A percentile compares a stretch with the other conserved stretches of the same genome.
Evolutionary conservation across 129 eudicot species (phyloP).

Genomic region (Kitagawia praeruptora): DNA sequence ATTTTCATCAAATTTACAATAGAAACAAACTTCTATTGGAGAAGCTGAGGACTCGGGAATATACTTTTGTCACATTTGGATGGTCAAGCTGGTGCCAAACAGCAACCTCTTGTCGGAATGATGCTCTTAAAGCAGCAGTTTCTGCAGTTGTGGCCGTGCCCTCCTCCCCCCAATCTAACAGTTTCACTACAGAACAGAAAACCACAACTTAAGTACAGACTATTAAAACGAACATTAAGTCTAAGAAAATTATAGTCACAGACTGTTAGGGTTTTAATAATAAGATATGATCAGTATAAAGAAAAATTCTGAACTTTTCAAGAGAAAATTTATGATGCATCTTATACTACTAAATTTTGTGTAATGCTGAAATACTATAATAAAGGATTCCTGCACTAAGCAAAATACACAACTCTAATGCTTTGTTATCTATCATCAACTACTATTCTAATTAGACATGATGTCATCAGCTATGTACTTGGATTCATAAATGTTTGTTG

Average conservation of each 20-base stretch:
- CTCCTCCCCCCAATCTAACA: slow-evolving; percentile 98
- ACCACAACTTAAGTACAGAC: background rate
- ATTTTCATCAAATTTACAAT: background rate
- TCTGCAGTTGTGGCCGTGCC: slow-evolving; percentile 70
- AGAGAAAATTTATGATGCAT: background rate
- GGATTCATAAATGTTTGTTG: background rate
- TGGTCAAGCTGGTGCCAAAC: slow-evolving; percentile 92
- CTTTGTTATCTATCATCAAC: background rate
- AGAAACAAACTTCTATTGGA: background rate
- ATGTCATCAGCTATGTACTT: background rate
- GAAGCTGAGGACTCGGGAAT: background rate
- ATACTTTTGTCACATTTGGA: slow-evolving; percentile 85
- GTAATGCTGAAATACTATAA: background rate
- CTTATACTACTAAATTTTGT: background rate
- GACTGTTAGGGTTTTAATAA: background rate
- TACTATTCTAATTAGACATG: background rate
- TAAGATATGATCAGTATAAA: background rate
- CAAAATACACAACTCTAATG: background rate
- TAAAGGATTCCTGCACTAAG: background rate
- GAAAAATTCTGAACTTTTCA: background rate
- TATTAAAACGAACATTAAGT: background rate
- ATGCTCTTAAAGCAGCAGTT: slow-evolving; percentile 75
- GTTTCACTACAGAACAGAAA: slow-evolving; percentile 41
- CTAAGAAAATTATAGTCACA: background rate
- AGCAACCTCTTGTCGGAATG: slow-evolving; percentile 83